phyloP scores from a whole-genome alignment of 305 asterid genomes.

The Fraxinus platypoda region DNA sequence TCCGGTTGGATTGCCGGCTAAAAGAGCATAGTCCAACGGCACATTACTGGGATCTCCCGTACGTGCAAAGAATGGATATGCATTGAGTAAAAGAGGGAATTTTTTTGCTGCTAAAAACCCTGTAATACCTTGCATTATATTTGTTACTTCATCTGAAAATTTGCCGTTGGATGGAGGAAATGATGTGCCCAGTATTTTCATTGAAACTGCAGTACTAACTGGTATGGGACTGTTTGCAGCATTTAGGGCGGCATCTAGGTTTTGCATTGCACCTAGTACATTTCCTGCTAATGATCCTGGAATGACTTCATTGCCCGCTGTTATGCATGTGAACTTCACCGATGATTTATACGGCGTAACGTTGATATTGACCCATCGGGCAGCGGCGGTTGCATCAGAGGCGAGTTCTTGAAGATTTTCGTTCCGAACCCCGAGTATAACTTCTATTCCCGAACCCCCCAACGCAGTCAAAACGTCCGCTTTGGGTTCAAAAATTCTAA shows the following conservation, averaged over 20 bases:
- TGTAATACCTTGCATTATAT: constrained; percentile 5
- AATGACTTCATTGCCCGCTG: constrained; percentile 40
- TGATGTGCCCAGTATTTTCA: constrained; percentile 14
- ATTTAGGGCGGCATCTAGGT: constrained; percentile 19
- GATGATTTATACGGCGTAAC: constrained; percentile 15
- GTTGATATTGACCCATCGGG: constrained; percentile 23
- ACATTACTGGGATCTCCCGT: not conserved
- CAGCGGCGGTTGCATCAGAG: constrained; percentile 17
- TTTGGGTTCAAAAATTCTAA: constrained; percentile 28
- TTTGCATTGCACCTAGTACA: constrained; percentile 28
- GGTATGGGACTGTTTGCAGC: not conserved
- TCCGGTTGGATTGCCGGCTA: not conserved
- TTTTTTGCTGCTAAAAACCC: constrained; percentile 8
- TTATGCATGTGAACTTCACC: constrained; percentile 12
- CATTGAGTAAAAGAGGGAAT: constrained; percentile 20
- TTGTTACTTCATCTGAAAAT: not conserved
- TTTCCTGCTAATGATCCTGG: constrained; percentile 25
- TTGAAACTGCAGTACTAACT: constrained; percentile 20
- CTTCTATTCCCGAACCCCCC: constrained; percentile 24
- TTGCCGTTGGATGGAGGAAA: constrained; percentile 29
- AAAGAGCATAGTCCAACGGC: constrained; percentile 22
- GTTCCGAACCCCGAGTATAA: constrained; percentile 22
- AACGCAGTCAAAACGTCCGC: constrained; percentile 27
- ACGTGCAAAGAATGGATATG: constrained; percentile 25
- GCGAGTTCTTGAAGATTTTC: constrained; percentile 31